These are phyloP conservation scores for Triticum urartu DNA, from an alignment of 176 grass and related monocot genomes.

Conservation along the genomic window DNA sequence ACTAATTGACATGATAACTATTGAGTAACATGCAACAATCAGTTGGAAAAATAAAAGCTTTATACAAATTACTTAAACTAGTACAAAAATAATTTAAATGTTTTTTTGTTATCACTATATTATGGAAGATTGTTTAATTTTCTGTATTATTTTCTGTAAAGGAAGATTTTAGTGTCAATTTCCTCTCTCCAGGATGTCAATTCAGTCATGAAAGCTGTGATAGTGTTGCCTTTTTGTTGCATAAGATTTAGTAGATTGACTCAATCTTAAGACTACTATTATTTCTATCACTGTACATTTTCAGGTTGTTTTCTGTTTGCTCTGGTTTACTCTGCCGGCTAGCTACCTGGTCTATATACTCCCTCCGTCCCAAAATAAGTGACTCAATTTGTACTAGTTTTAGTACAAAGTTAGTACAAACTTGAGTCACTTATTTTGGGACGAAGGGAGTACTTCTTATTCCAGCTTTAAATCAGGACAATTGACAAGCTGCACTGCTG, in stretches of 20 bases:
- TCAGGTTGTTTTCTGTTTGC: background rate
- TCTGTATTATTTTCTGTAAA: background rate
- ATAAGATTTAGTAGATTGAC: slow-evolving; percentile 19
- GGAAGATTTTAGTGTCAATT: background rate
- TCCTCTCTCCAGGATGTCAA: slow-evolving; percentile 49
- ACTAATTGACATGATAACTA: background rate
- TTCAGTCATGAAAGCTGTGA: slow-evolving; percentile 29
- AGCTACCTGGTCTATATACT: background rate
- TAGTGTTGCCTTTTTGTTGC: slow-evolving; percentile 21
- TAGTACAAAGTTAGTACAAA: no score
- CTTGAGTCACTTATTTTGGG: no score
- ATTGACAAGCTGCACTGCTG: background rate
- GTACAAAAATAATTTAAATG: background rate
- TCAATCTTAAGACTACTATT: background rate
- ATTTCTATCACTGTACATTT: background rate
- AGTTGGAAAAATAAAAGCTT: background rate
- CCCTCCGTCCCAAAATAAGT: no score
- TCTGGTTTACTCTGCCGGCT: background rate
- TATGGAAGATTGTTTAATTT: background rate
- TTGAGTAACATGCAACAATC: background rate
- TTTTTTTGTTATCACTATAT: background rate
- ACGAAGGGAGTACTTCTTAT: background rate
- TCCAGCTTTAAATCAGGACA: background rate
- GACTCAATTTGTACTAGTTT: no score
- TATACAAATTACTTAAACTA: background rate